A percentile compares a stretch with the other conserved stretches of the same genome.
phyloP scores from a whole-genome alignment of 176 grass and related monocot species.

The Oryza nivara region DNA sequence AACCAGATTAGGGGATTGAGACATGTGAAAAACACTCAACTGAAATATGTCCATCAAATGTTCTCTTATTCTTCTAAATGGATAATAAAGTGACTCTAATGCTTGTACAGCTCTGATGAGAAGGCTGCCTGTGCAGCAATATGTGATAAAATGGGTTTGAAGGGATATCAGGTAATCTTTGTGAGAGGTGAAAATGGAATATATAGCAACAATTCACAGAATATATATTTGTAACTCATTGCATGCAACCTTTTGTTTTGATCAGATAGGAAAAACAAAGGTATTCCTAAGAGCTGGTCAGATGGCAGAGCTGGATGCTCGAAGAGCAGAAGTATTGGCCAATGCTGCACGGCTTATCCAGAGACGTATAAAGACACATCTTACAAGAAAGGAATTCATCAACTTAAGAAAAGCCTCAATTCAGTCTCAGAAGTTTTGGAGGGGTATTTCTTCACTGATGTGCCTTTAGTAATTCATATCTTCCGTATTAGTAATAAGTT shows the following conservation, averaged over 20 bases:
- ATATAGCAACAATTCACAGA: background rate
- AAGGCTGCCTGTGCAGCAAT: constrained; percentile 73
- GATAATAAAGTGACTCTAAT: constrained; percentile 5
- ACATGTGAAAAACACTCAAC: background rate
- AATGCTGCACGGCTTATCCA: constrained; percentile 67
- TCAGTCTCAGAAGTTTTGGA: constrained; percentile 79
- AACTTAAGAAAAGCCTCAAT: constrained; percentile 63
- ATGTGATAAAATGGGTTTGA: constrained; percentile 89
- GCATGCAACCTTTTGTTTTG: constrained; percentile 15
- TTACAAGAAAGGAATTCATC: constrained; percentile 76
- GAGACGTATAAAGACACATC: constrained; percentile 81
- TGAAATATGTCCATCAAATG: constrained; percentile 25
- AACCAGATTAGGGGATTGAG: constrained; percentile 22
- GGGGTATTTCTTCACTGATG: constrained; percentile 54
- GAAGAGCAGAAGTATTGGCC: constrained; percentile 87
- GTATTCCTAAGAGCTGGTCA: constrained; percentile 95
- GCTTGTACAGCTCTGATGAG: constrained; percentile 74
- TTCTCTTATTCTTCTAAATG: background rate
- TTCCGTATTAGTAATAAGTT: constrained; percentile 1
- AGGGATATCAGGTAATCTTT: constrained; percentile 83
- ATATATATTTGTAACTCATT: constrained; percentile 39
- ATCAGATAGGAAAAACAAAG: constrained; percentile 96
- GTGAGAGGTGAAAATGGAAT: constrained; percentile 46
- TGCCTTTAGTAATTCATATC: constrained; percentile 13
- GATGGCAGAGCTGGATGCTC: constrained; percentile 90